phyloP scores from a whole-genome alignment of 192 early-diverging fungal species.

The Gaertneriomyces sp. region DNA sequence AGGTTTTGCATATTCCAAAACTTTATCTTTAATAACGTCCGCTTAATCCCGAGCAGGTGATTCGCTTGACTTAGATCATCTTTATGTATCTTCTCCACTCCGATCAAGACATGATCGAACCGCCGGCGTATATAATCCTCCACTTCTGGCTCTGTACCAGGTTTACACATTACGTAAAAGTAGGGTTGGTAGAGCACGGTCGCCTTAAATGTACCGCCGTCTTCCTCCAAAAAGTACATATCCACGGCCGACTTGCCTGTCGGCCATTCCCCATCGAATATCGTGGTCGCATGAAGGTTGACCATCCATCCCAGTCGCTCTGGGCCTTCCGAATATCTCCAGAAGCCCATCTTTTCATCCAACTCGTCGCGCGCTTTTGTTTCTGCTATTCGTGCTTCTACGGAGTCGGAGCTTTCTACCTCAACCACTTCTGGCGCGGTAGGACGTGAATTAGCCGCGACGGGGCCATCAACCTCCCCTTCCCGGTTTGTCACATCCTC shows the following conservation, averaged over 20 bases:
- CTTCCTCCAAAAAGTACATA: conserved; percentile 89
- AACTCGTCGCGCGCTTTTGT: conserved; percentile 26
- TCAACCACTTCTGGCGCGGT: too few species aligned
- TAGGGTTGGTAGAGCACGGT: conserved; percentile 86
- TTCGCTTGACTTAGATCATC: conserved; percentile 90
- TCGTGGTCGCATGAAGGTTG: conserved; percentile 76
- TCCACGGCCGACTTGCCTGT: conserved; percentile 74
- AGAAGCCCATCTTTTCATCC: conserved; percentile 48
- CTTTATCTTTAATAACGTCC: conserved; percentile 68
- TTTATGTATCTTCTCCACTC: conserved; percentile 62
- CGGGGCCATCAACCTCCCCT: too few species aligned
- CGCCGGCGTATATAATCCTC: conserved; percentile 76
- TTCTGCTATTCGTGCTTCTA: conserved; percentile 18
- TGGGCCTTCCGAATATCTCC: conserved; percentile 35
- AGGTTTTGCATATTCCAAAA: conserved; percentile 87
- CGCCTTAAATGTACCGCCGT: conserved; percentile 83
- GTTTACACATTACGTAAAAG: conserved; percentile 81
- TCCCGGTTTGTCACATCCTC: too few species aligned
- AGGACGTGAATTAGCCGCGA: too few species aligned
- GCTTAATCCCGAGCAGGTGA: conserved; percentile 75
- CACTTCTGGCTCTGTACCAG: conserved; percentile 74
- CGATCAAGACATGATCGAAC: conserved; percentile 65
- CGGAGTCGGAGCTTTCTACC: neutral
- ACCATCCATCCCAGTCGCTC: conserved; percentile 81
- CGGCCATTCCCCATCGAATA: conserved; percentile 20